Evolutionary conservation across 2,329 filamentous ascomycete genomes (phyloP).

Genomic region (Tolypocladium ophioglossoides): DNA sequence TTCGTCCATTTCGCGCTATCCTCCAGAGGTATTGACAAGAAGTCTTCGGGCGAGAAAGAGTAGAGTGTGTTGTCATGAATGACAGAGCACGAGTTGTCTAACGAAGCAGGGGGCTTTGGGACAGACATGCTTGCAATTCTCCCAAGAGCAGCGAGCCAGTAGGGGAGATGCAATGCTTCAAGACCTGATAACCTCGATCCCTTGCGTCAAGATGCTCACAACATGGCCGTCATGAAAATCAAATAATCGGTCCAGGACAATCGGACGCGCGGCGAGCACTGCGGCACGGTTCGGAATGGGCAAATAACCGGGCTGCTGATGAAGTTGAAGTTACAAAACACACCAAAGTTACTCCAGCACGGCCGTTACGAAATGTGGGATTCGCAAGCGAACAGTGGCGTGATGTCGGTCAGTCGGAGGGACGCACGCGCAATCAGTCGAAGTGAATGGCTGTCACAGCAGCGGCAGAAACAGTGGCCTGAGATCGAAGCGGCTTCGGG

Average conservation of each 20-base stretch:
- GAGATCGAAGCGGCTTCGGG: not conserved
- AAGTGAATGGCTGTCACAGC: not conserved
- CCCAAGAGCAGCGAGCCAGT: not conserved
- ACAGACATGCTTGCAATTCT: slow-evolving; percentile 48
- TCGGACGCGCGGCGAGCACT: not conserved
- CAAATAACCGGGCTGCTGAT: not conserved
- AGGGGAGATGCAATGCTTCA: not conserved
- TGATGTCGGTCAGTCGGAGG: not conserved
- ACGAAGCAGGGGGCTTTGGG: slow-evolving; percentile 56
- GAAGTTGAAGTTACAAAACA: not conserved
- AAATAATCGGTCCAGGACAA: not conserved
- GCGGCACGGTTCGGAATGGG: not conserved
- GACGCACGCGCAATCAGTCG: not conserved
- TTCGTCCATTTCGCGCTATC: slow-evolving; percentile 62
- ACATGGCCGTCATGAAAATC: not conserved
- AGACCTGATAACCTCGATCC: not conserved
- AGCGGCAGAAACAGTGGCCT: not conserved
- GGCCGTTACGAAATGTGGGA: not conserved
- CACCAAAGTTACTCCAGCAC: not conserved
- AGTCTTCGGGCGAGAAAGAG: slow-evolving; percentile 64
- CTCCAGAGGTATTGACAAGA: slow-evolving; percentile 61
- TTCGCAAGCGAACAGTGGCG: not conserved
- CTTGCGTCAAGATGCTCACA: not conserved
- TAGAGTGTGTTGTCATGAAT: slow-evolving; percentile 77
- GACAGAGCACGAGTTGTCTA: slow-evolving; percentile 73